Evolutionary conservation across 768 basidiomycete species (phyloP).

Genomic region (Leccinum longicurvipes): DNA sequence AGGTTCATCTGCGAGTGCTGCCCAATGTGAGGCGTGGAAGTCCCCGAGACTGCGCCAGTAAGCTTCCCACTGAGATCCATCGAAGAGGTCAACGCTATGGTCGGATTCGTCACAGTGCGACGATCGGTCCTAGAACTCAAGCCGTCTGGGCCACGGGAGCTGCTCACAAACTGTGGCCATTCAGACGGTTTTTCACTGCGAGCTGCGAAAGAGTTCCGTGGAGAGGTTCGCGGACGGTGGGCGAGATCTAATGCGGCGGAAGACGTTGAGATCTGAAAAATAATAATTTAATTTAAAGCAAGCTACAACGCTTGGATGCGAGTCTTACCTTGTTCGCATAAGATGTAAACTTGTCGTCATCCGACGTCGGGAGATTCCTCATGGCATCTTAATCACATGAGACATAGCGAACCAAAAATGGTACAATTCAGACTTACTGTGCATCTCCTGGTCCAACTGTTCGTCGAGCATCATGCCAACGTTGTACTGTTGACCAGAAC

Average conservation of each 20-base stretch:
- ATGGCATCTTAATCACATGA: constrained; percentile 64
- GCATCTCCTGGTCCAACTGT: constrained; percentile 91
- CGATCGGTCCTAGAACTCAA: constrained; percentile 55
- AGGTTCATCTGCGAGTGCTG: constrained; percentile 55
- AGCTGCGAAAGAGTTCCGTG: constrained; percentile 53
- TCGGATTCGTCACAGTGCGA: constrained; percentile 73
- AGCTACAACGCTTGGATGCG: neutral
- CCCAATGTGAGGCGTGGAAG: constrained; percentile 60
- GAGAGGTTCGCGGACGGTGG: constrained; percentile 79
- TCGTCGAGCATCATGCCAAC: constrained; percentile 91
- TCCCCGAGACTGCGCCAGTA: constrained; percentile 49
- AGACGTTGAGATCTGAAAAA: constrained; percentile 69
- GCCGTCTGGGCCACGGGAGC: constrained; percentile 59
- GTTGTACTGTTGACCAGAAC: constrained; percentile 65
- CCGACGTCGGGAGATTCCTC: constrained; percentile 81
- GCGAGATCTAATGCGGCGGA: constrained; percentile 94
- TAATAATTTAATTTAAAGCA: constrained; percentile 1
- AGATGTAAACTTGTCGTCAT: constrained; percentile 80
- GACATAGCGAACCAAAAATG: constrained; percentile 10
- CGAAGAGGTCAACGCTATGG: constrained; percentile 57
- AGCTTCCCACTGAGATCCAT: constrained; percentile 49
- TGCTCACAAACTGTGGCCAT: constrained; percentile 86
- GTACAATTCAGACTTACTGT: constrained; percentile 54
- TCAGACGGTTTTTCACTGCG: constrained; percentile 79
- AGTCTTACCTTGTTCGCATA: constrained; percentile 61